These are phyloP conservation scores for Thamnidium elegans DNA, from an alignment of 192 early-diverging fungal species.

Conservation along the genomic window DNA sequence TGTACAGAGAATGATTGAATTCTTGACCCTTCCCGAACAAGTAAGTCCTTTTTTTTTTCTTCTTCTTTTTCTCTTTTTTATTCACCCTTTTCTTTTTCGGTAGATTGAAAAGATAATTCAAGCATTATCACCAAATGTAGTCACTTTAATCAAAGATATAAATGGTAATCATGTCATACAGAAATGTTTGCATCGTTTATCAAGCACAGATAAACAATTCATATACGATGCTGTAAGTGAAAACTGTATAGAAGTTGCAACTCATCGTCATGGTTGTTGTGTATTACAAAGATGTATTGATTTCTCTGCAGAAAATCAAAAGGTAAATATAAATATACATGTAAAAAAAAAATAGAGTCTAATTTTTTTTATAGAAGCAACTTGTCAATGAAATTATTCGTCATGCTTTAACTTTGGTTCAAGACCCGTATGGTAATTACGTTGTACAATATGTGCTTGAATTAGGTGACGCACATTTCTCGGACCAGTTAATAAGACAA, in stretches of 20 bases:
- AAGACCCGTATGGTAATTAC: slow-evolving; percentile 91
- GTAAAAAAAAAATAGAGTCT: not conserved
- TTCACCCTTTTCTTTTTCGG: not conserved
- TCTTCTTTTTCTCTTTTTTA: not conserved
- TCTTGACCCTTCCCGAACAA: slow-evolving; percentile 59
- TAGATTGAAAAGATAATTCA: slow-evolving; percentile 63
- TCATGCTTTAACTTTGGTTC: slow-evolving; percentile 71
- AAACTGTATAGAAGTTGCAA: slow-evolving; percentile 79
- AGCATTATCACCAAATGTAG: slow-evolving; percentile 67
- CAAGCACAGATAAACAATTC: slow-evolving; percentile 77
- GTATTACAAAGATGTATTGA: slow-evolving; percentile 90
- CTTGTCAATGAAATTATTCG: slow-evolving; percentile 72
- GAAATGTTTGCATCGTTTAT: slow-evolving; percentile 79
- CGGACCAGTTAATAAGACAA: slow-evolving; percentile 67
- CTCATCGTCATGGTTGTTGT: slow-evolving; percentile 88
- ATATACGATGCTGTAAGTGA: slow-evolving; percentile 79
- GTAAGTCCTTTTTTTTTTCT: slow-evolving; percentile 13
- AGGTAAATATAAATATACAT: slow-evolving; percentile 27
- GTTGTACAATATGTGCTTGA: slow-evolving; percentile 91
- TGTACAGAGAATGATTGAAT: slow-evolving; percentile 88
- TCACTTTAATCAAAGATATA: slow-evolving; percentile 82
- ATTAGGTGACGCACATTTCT: slow-evolving; percentile 61
- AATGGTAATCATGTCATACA: slow-evolving; percentile 94
- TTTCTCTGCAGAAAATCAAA: slow-evolving; percentile 67
- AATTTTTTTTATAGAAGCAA: slow-evolving; percentile 44